These are phyloP conservation scores for Grigorovia humatica DNA, from an alignment of 805 yeast genomes.

Conservation along the genomic window DNA sequence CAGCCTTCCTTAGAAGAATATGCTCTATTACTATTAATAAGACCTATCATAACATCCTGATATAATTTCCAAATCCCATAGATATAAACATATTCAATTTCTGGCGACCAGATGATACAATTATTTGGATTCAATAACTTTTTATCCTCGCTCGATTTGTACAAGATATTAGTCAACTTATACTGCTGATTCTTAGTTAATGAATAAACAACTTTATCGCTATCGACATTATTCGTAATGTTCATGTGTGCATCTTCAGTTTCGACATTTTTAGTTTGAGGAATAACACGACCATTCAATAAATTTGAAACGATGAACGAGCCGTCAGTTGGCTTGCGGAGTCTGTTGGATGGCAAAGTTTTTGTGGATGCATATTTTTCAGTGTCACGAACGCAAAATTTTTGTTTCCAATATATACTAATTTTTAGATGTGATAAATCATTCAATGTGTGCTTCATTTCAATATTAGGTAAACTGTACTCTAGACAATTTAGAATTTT, in stretches of 20 bases:
- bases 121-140: slow-evolving; percentile 34
- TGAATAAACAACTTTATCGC: slow-evolving; percentile 1
- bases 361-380: not conserved
- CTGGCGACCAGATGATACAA: slow-evolving; percentile 79
- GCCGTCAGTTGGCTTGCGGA: not conserved
- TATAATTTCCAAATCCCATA: slow-evolving; percentile 73
- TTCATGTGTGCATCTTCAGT: not conserved
- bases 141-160: not conserved
- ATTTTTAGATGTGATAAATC: not conserved
- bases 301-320: not conserved
- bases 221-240: not conserved
- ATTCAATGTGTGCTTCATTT: not conserved
- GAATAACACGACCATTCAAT: not conserved
- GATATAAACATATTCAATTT: slow-evolving; percentile 73
- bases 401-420: not conserved
- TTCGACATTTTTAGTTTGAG: not conserved
- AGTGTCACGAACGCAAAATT: not conserved
- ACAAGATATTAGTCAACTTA: slow-evolving; percentile 9
- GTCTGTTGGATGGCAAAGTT: not conserved
- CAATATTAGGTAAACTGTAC: not conserved
- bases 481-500: not conserved
- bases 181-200: slow-evolving; percentile 22
- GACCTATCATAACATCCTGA: slow-evolving; percentile 26
- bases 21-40: slow-evolving; percentile 5
- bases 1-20: not conserved